Evolutionary conservation across 1,139 yeast genomes (phyloP).

Genomic region (Taphrina pruni): DNA sequence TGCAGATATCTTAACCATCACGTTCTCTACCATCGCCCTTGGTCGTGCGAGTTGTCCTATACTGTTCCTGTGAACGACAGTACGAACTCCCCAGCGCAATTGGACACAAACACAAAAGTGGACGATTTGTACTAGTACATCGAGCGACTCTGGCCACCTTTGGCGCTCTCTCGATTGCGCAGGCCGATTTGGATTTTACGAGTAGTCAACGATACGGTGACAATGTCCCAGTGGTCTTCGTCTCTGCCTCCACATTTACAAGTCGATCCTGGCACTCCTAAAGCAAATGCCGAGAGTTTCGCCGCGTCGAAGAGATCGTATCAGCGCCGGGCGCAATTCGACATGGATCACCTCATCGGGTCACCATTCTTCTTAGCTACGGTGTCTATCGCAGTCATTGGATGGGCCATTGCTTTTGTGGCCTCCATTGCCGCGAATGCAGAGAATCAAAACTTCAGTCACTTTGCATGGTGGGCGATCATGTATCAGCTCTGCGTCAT

Average conservation of each 20-base stretch:
- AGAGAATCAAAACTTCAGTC: slow-evolving; percentile 61
- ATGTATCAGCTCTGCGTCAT: slow-evolving; percentile 75
- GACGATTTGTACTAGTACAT: no score
- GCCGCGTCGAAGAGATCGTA: background rate
- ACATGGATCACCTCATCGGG: slow-evolving; percentile 24
- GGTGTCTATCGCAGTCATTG: slow-evolving; percentile 47
- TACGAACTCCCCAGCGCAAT: no score
- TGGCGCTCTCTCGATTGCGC: no score
- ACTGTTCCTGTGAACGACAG: background rate
- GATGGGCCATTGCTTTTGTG: slow-evolving; percentile 84
- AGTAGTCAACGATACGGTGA: background rate
- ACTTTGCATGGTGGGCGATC: slow-evolving; percentile 97
- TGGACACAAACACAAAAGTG: no score
- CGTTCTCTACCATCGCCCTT: slow-evolving; percentile 1
- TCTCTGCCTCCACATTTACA: slow-evolving; percentile 18
- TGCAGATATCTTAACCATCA: background rate
- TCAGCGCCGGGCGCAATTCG: slow-evolving; percentile 7
- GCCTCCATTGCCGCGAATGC: slow-evolving; percentile 71
- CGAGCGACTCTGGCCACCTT: no score
- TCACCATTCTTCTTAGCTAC: slow-evolving; percentile 37
- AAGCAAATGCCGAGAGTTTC: slow-evolving; percentile 4
- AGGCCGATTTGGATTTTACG: no score
- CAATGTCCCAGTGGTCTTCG: slow-evolving; percentile 23
- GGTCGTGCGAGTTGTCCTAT: background rate
- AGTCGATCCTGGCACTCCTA: slow-evolving; percentile 10